Base-by-base conservation (phyloP, 495 filamentous ascomycete species). In the Podospora australis region DNA sequence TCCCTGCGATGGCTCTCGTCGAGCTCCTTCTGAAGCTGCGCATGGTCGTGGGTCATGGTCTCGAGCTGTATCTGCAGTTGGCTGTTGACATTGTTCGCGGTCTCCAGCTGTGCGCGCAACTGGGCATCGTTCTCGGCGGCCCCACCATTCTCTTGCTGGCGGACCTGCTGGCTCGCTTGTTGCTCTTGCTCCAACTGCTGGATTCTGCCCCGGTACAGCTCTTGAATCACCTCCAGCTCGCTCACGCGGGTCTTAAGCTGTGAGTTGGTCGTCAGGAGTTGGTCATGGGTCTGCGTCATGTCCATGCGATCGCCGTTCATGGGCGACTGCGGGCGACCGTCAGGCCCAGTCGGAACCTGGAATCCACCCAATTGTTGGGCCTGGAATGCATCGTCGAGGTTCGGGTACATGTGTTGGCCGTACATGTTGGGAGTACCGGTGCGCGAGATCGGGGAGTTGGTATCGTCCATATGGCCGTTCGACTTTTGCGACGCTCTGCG, bases 191-290 rank as follows among this genome's bases (percentile, higher is more conserved):
- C 91, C 2, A 96, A 77, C 60, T 97, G 88, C 14, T 78, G 77
- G 32, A 97, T 85, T 20, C 90, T 82, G n/a, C 86, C 86, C 24
- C 87, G 77, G 71, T 94, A 97, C 21, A 98, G 75, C 55, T 89
- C 88, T 56, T 96, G 95, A 65, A 99, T 94, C 40, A 99, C 79
- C 62, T 99, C 92, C 17, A 99, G 75, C 64, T 99, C 92, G 56
- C 78, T 87, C 39, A 96, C 90, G 21, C 90, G 83, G 5, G 90
- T 96, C 71, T 90, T 92, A 28, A 96, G 70, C 34, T 79, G 80
- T 13, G 84, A 84, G 62, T 95, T 95, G 39, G 80, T 74, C 10
- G 83, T 81, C 38, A 87, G 70, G 9, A 94, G 71, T 40, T 82
- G 79, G 56, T 96, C 90, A 55, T 87, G 88, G 8, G 86, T 87